Conservation (phyloP, 495 filamentous ascomycete species). For the Chaetomidium leptoderma region DNA sequence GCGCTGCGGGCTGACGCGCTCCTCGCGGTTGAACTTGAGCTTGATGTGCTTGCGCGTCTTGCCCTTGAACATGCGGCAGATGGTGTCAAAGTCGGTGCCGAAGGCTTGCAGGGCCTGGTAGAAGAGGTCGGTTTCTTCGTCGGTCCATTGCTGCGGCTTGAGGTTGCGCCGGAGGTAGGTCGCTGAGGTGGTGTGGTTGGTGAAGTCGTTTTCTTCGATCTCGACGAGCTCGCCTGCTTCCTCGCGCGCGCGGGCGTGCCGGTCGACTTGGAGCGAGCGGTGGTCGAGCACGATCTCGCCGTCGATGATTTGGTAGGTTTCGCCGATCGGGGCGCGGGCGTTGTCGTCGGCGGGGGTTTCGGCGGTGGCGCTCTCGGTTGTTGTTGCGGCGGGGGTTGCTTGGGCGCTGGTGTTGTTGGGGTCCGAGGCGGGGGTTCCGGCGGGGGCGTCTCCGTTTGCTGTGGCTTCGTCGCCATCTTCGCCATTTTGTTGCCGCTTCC, state of each 20-base stretch:
- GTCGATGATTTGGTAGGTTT: conserved; percentile 60
- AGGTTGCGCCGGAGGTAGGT: conserved; percentile 67
- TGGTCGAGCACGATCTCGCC: conserved; percentile 80
- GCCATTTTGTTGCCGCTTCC: conserved; percentile 21
- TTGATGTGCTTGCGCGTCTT: conserved; percentile 77
- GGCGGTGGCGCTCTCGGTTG: background rate
- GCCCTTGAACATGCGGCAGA: conserved; percentile 74
- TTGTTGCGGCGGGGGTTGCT: background rate
- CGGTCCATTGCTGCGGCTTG: conserved; percentile 66
- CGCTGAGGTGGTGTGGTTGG: conserved; percentile 65
- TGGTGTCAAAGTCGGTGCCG: conserved; percentile 89
- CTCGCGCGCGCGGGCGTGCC: conserved; percentile 62
- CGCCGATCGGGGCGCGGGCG: conserved; percentile 20
- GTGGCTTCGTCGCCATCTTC: conserved; percentile 11
- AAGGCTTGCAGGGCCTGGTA: conserved; percentile 81
- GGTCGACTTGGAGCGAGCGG: conserved; percentile 71
- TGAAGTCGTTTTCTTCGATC: conserved; percentile 80
- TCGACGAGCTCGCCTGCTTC: conserved; percentile 56
- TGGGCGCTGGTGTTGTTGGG: conserved; percentile 3
- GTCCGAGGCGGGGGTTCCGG: background rate
- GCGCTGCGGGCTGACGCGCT: conserved; percentile 63
- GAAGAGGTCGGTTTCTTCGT: conserved; percentile 73
- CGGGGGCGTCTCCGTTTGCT: conserved; percentile 11
- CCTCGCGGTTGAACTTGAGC: conserved; percentile 88
- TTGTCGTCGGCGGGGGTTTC: conserved; percentile 6